A percentile compares a stretch with the other conserved stretches of the same genome.
These are phyloP conservation scores for Claviceps citrina DNA, from an alignment of 2,329 filamentous ascomycete species.

Conservation along the genomic window DNA sequence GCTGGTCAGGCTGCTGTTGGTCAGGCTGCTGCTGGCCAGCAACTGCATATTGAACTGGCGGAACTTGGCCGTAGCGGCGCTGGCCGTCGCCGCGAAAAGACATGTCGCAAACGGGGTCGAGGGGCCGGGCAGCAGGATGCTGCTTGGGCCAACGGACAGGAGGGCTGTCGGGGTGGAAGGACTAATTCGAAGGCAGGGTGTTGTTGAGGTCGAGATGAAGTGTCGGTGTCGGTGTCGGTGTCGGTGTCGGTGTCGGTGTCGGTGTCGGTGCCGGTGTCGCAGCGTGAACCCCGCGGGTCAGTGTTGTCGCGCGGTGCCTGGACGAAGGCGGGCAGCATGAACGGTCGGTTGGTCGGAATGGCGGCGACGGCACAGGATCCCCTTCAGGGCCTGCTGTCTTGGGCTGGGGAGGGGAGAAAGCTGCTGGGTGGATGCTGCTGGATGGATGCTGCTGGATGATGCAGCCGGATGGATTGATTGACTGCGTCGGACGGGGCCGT, in stretches of 20 bases:
- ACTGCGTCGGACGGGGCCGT: not conserved
- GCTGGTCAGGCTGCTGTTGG: slow-evolving; percentile 8
- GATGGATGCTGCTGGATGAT: no score
- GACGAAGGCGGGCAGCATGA: not conserved
- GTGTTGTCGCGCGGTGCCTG: slow-evolving; percentile 7
- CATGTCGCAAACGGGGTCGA: slow-evolving; percentile 25
- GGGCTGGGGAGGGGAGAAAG: not conserved
- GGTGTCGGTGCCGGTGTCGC: not conserved
- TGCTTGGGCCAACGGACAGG: not conserved
- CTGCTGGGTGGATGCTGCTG: no score
- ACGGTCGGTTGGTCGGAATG: not conserved
- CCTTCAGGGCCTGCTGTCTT: not conserved
- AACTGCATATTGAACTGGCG: slow-evolving; percentile 48
- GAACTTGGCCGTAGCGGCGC: slow-evolving; percentile 50
- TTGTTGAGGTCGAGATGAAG: not conserved
- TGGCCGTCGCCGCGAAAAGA: slow-evolving; percentile 49
- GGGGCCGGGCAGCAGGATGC: slow-evolving; percentile 1
- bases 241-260: not conserved
- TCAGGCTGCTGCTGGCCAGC: slow-evolving; percentile 18
- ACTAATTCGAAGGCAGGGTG: no score
- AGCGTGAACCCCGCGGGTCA: slow-evolving; percentile 9
- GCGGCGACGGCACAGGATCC: not conserved
- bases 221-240: no score
- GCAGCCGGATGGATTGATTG: not conserved
- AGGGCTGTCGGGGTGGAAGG: not conserved